A percentile compares a stretch with the other conserved stretches of the same genome.
phyloP scores from a whole-genome alignment of 1,284 basidiomycete genomes.

The Apiotrichum laibachii region DNA sequence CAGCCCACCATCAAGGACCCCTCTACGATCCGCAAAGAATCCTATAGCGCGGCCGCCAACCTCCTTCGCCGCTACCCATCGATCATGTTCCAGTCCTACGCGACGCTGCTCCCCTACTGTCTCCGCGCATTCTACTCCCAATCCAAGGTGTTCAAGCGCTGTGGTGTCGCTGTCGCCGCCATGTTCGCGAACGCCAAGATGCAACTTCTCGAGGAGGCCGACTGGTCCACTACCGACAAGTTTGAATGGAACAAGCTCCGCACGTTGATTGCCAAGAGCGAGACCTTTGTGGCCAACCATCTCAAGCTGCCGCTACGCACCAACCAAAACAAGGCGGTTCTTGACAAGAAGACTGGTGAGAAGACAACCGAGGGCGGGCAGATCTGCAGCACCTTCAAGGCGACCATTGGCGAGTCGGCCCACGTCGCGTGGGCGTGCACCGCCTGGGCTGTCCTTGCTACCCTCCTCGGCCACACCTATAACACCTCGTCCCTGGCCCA shows the following conservation, averaged over 20 bases:
- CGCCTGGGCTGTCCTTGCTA: constrained; percentile 45
- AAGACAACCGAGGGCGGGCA: constrained; percentile 38
- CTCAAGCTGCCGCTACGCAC: constrained; percentile 13
- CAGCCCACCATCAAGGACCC: constrained; percentile 15
- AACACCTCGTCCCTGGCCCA: constrained; percentile 28
- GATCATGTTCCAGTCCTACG: constrained; percentile 38
- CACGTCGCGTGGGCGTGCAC: constrained; percentile 49
- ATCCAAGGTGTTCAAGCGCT: not conserved
- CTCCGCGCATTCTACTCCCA: constrained; percentile 19
- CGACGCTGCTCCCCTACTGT: constrained; percentile 35
- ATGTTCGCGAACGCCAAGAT: constrained; percentile 34
- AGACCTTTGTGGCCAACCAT: constrained; percentile 32
- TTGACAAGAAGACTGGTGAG: constrained; percentile 25
- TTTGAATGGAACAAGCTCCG: constrained; percentile 28
- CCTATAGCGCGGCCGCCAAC: constrained; percentile 38
- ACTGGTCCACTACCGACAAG: constrained; percentile 1
- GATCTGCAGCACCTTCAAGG: constrained; percentile 35
- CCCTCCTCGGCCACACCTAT: constrained; percentile 45
- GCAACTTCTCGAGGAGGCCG: constrained; percentile 21
- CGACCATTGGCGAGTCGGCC: constrained; percentile 29
- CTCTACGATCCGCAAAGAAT: constrained; percentile 34
- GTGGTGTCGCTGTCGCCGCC: constrained; percentile 17
- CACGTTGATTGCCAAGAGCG: constrained; percentile 23
- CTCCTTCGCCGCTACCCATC: constrained; percentile 40
- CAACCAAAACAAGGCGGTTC: not conserved